Conservation (phyloP, 129 eudicot species). For the Heracleum sosnowskyi region DNA sequence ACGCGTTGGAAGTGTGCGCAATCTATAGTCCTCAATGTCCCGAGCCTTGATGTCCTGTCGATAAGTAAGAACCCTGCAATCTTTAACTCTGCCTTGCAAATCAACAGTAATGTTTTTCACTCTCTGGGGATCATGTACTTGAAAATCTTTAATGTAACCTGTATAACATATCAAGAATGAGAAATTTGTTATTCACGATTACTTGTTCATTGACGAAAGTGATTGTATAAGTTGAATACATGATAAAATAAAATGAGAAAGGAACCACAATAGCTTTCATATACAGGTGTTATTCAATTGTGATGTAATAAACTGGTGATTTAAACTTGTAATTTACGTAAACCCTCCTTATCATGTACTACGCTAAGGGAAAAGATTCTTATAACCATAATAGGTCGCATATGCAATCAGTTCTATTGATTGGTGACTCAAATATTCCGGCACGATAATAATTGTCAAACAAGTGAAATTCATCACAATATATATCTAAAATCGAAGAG, state of each 20-base stretch:
- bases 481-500: background rate
- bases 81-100: constrained; percentile 72
- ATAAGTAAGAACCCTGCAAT: constrained; percentile 79
- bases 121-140: constrained; percentile 81
- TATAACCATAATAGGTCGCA: background rate
- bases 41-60: constrained; percentile 88
- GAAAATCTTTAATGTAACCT: constrained; percentile 84
- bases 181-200: background rate
- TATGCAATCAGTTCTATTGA: background rate
- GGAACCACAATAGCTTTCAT: background rate
- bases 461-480: too few species aligned
- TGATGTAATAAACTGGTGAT: background rate
- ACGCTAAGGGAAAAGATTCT: background rate
- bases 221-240: background rate
- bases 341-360: background rate
- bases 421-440: background rate
- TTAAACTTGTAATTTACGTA: background rate
- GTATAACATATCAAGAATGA: constrained; percentile 21
- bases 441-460: background rate
- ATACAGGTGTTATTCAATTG: background rate
- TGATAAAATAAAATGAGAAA: background rate
- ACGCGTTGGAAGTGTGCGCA: constrained; percentile 72
- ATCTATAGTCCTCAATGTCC: constrained; percentile 58
- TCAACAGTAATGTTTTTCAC: constrained; percentile 72
- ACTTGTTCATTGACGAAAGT: background rate